phyloP scores from a whole-genome alignment of 1,139 yeast species.

The Candida tropicalis region DNA sequence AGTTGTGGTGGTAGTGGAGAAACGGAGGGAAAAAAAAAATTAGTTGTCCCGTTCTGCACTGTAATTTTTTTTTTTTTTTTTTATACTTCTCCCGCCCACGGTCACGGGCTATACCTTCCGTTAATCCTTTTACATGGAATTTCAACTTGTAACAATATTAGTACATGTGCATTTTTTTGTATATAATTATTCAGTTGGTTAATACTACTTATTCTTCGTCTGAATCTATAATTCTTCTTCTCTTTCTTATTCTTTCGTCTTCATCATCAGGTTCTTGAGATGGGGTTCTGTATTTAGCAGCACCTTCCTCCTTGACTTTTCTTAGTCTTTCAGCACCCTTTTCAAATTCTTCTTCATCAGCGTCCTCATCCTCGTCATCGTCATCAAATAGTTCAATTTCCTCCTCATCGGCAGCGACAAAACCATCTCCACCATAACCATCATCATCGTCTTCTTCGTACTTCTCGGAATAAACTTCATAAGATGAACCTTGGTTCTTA shows the following conservation, averaged over 20 bases:
- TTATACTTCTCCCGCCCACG: no score
- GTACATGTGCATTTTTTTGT: no score
- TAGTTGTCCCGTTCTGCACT: no score
- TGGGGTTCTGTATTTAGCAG: constrained; percentile 45
- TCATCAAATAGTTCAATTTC: constrained; percentile 51
- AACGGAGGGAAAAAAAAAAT: no score
- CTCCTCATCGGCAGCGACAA: constrained; percentile 46
- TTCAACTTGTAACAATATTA: no score
- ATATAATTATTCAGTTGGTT: neutral
- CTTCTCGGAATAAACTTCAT: constrained; percentile 42
- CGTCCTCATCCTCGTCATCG: constrained; percentile 52
- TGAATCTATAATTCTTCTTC: constrained; percentile 48
- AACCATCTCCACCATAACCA: constrained; percentile 48
- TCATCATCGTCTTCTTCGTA: constrained; percentile 35
- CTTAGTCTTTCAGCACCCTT: constrained; percentile 65
- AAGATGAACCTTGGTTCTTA: constrained; percentile 33
- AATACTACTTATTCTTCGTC: constrained; percentile 39
- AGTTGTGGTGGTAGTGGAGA: no score
- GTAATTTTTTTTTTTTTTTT: no score
- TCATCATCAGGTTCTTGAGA: constrained; percentile 56
- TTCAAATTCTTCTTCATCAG: constrained; percentile 60
- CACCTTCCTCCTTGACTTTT: constrained; percentile 60
- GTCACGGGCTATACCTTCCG: no score
- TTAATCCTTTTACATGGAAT: no score
- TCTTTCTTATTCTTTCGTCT: constrained; percentile 49